Percentiles rank a stretch among this genome's conserved stretches.
Evolutionary conservation across 495 filamentous ascomycete genomes (phyloP).

Genomic region (Podospora sp.): DNA sequence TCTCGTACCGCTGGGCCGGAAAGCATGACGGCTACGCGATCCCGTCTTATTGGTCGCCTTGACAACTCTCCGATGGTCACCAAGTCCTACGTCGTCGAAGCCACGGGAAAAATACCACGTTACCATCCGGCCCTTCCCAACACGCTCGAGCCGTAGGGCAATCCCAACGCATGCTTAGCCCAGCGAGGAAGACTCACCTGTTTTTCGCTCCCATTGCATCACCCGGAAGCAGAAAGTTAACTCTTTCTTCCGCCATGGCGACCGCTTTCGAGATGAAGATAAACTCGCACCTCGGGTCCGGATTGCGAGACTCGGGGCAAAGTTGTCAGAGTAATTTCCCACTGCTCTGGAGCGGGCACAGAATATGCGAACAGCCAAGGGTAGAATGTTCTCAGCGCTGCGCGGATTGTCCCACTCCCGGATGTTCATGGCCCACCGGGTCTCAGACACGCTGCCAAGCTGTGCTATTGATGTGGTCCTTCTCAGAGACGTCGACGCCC

Average conservation of each 20-base stretch:
- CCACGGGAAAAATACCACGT: background rate
- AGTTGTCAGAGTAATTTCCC: background rate
- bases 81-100: background rate
- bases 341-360: background rate
- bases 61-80: background rate
- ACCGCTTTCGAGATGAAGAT: background rate
- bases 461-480: background rate
- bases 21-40: background rate
- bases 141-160: background rate
- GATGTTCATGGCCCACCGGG: background rate
- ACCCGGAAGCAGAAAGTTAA: background rate
- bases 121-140: background rate
- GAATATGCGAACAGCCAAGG: background rate
- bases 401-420: background rate
- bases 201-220: background rate
- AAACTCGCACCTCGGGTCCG: background rate
- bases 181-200: background rate
- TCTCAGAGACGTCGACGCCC: background rate
- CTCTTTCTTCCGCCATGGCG: background rate
- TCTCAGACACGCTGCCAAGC: background rate
- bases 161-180: background rate
- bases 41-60: background rate
- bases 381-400: background rate
- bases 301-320: background rate
- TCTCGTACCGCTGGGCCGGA: background rate